Base-by-base conservation (phyloP, 352 stramenopile species). In the Phytophthora parvispora region DNA sequence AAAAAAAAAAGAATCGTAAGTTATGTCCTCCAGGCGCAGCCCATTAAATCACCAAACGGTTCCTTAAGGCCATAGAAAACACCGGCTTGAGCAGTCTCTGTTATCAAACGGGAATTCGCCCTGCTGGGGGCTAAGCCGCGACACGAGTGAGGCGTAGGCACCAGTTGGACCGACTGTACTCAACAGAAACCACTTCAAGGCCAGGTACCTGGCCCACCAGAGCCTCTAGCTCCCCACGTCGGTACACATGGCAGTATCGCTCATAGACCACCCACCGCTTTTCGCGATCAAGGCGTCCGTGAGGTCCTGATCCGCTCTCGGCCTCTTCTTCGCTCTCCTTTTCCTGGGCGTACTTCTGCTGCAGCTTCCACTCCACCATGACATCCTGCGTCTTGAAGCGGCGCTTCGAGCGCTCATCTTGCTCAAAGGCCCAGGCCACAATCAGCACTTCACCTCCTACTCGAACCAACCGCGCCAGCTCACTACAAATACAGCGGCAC, bases 351-450 rank as follows among this genome's bases (percentile, higher is more conserved):
- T 92, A 94, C 50, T 94, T 96, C n/a, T 92, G 74, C 66, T 96
- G 88, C 4, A 96, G 77, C 56, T 96, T 96, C 86, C 85, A 94
- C 72, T 96, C 83, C 45, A 94, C 89, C 77, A 94, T 91, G 38
- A 94, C 89, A 53, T 96, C 89, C 57, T 94, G 86, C 58, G 84
- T 50, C 18, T 91, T 77, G 63, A 96, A 96, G 55, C 78, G 76
- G 5, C 88, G 80, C 72, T 94, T 96, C 15, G 88, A 96, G 4
- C 73, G 66, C 69, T 75, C 75, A 51, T 96, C 89, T 62, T 96
- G 89, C 61, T 96, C 87, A 31, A 95, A 95, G 12, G 89, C 87
- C 87, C 89, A 96, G 10, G 83, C 89, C 15, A 95, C 86, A 48
- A 96, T 78, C 28, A 83, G 77, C 20, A 96, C 54, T 0, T 75